phyloP scores from a whole-genome alignment of 495 filamentous ascomycete genomes.

The Cercophora newfieldiana region DNA sequence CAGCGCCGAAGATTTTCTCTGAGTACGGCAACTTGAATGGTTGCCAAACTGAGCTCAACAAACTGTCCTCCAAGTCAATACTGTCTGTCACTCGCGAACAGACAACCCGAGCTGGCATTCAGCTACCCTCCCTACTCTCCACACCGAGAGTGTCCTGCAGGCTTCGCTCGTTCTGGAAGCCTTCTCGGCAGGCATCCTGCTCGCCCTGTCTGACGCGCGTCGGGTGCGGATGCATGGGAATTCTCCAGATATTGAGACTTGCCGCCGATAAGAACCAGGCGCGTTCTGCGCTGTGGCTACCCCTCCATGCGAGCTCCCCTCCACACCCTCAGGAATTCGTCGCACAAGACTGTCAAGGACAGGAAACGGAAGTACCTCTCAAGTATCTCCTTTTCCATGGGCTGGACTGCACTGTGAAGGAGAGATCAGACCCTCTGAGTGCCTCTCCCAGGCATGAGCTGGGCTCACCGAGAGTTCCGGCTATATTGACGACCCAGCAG shows the following conservation, averaged over 20 bases:
- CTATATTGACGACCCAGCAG: background rate
- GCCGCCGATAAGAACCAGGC: background rate
- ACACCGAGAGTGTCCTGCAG: constrained; percentile 1
- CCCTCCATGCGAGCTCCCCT: background rate
- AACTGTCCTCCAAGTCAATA: background rate
- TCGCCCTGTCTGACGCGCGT: constrained; percentile 10
- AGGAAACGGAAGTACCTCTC: no score
- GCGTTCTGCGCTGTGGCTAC: background rate
- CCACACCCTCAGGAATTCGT: no score
- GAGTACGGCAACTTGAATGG: no score
- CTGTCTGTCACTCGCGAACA: background rate
- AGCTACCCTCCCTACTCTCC: background rate
- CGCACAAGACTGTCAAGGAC: no score
- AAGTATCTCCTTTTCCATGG: background rate
- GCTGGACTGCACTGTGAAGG: background rate
- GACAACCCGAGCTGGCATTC: background rate
- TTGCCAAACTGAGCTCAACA: background rate
- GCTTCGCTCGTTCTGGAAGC: constrained; percentile 11
- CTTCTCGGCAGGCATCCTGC: no score
- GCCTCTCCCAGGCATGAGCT: background rate
- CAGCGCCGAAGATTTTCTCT: no score
- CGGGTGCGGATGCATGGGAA: constrained; percentile 4
- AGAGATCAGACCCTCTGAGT: background rate
- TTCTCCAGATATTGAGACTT: background rate
- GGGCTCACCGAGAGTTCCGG: background rate